These are phyloP conservation scores for Fusarium oligoseptatum DNA, from an alignment of 2,329 filamentous ascomycete species.

Conservation along the genomic window DNA sequence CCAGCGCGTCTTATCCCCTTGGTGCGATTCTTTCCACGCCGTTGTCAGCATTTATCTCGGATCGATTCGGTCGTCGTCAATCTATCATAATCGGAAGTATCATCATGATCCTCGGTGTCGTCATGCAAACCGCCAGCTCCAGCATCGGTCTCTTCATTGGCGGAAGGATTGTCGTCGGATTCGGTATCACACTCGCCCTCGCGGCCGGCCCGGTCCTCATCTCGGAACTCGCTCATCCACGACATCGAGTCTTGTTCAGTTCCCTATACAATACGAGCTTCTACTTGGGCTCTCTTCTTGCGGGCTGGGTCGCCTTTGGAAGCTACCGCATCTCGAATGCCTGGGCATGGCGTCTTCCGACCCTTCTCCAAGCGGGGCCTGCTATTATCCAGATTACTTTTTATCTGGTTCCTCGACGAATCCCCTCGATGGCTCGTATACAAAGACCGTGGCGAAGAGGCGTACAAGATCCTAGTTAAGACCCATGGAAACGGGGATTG, in stretches of 20 bases:
- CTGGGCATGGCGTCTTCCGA: slow-evolving; percentile 37
- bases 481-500: slow-evolving; percentile 55
- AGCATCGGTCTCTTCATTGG: slow-evolving; percentile 63
- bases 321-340: slow-evolving; percentile 15
- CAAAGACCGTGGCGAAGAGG: slow-evolving; percentile 22
- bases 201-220: slow-evolving; percentile 61
- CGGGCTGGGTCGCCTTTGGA: slow-evolving; percentile 28
- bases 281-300: slow-evolving; percentile 7
- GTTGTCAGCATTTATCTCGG: slow-evolving; percentile 45
- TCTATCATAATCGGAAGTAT: slow-evolving; percentile 45
- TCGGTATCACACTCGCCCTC: slow-evolving; percentile 65
- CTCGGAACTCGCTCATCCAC: slow-evolving; percentile 30
- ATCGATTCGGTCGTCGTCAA: slow-evolving; percentile 47
- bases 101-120: slow-evolving; percentile 30
- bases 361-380: slow-evolving; percentile 27
- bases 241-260: slow-evolving; percentile 22
- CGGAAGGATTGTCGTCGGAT: slow-evolving; percentile 64
- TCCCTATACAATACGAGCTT: slow-evolving; percentile 30
- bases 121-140: slow-evolving; percentile 21
- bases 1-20: slow-evolving; percentile 60
- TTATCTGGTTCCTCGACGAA: slow-evolving; percentile 30
- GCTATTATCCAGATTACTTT: slow-evolving; percentile 28
- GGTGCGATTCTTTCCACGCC: slow-evolving; percentile 56
- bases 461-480: slow-evolving; percentile 15
- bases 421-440: slow-evolving; percentile 30